phyloP scores from a whole-genome alignment of 495 filamentous ascomycete genomes.

The Aspergillus affinis region DNA sequence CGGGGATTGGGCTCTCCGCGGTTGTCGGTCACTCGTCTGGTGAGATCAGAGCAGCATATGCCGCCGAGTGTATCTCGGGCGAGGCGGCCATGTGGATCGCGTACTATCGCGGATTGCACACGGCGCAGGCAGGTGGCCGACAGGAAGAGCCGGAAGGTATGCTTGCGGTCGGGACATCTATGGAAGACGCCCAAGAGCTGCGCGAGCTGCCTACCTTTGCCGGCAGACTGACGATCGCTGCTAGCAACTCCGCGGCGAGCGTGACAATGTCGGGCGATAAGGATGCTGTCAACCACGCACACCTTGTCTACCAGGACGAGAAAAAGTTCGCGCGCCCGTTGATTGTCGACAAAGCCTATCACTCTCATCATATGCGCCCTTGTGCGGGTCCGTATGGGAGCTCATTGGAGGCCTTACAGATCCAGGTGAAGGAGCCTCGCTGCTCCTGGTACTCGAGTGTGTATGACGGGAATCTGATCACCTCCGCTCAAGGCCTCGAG shows the following conservation, averaged over 20 bases:
- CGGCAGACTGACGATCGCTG: constrained; percentile 30
- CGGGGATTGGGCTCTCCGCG: constrained; percentile 21
- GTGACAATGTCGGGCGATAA: constrained; percentile 39
- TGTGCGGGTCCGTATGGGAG: constrained; percentile 41
- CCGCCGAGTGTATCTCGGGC: constrained; percentile 28
- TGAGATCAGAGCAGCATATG: constrained; percentile 36
- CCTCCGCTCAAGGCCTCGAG: too few species aligned
- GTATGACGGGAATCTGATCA: too few species aligned
- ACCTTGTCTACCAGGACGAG: constrained; percentile 42
- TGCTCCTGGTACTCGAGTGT: too few species aligned
- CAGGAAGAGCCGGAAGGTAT: too few species aligned
- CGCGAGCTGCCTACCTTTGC: constrained; percentile 31
- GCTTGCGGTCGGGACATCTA: constrained; percentile 17
- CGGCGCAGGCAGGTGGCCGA: constrained; percentile 4
- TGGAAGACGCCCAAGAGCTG: constrained; percentile 30
- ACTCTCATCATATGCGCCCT: constrained; percentile 48
- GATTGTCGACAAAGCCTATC: constrained; percentile 41
- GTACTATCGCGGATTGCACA: constrained; percentile 50
- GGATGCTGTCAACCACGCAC: constrained; percentile 44
- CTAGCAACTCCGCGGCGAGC: constrained; percentile 32
- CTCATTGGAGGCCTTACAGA: constrained; percentile 15
- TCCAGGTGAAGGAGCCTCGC: too few species aligned
- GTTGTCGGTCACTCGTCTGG: constrained; percentile 41
- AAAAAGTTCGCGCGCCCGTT: constrained; percentile 39
- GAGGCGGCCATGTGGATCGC: constrained; percentile 49